A percentile compares a stretch with the other conserved stretches of the same genome.
Evolutionary conservation across 257 asterid species (phyloP).

Genomic region (Nicotiana obtusifolia): DNA sequence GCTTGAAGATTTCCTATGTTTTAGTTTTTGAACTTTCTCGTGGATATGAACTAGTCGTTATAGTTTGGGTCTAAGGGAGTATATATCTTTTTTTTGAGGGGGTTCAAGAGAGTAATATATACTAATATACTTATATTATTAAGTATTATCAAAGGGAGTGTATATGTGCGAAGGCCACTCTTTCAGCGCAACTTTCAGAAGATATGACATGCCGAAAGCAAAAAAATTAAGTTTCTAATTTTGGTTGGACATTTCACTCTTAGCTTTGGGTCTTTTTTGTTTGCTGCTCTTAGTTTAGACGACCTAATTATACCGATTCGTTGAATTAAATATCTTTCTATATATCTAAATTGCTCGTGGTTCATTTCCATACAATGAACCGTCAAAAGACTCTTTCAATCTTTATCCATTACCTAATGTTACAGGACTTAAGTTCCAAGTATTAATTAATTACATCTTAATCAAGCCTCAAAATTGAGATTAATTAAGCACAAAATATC

Average conservation of each 20-base stretch:
- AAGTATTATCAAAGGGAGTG: neutral
- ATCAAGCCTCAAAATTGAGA: neutral
- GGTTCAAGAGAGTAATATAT: too few species aligned
- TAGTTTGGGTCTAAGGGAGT: neutral
- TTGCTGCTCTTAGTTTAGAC: neutral
- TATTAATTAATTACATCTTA: neutral
- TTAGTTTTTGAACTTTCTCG: neutral
- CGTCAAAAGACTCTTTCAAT: neutral
- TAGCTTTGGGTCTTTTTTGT: neutral
- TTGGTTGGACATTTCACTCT: neutral
- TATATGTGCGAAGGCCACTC: neutral
- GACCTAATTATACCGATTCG: slow-evolving; percentile 7
- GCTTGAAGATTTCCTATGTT: neutral
- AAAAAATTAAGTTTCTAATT: neutral
- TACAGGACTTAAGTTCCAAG: neutral
- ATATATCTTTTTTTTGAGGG: too few species aligned
- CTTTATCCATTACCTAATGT: slow-evolving; percentile 7
- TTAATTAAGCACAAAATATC: neutral
- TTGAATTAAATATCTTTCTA: neutral
- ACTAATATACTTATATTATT: too few species aligned
- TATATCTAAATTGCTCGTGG: neutral
- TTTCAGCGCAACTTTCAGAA: neutral
- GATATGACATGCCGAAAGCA: neutral
- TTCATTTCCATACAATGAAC: slow-evolving; percentile 5
- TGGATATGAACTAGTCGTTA: neutral